These are phyloP conservation scores for Pythium rishiriense DNA, from an alignment of 352 stramenopile genomes.

Conservation along the genomic window DNA sequence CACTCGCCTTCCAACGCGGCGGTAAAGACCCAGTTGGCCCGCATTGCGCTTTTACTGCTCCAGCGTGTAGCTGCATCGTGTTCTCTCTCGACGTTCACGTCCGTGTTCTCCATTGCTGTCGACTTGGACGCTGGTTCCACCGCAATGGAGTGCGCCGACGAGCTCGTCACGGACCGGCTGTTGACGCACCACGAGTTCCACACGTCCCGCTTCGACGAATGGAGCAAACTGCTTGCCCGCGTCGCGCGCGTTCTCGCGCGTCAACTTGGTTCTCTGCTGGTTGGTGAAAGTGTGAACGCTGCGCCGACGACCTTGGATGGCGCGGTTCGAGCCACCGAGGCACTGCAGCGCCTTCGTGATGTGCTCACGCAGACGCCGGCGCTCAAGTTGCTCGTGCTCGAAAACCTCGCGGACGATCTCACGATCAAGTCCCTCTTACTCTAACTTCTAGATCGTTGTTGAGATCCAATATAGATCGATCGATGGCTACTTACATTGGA, in stretches of 20 bases:
- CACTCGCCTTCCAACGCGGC: background rate
- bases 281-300: background rate
- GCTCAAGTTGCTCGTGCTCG: constrained; percentile 48
- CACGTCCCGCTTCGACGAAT: constrained; percentile 48
- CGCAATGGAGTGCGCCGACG: constrained; percentile 37
- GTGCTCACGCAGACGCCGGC: constrained; percentile 43
- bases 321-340: constrained; percentile 10
- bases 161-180: constrained; percentile 40
- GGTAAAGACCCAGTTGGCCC: constrained; percentile 7
- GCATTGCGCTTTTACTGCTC: constrained; percentile 1
- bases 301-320: constrained; percentile 8
- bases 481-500: no score
- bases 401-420: constrained; percentile 12
- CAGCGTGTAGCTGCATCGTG: constrained; percentile 35
- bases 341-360: constrained; percentile 23
- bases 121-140: background rate
- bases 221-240: constrained; percentile 39
- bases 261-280: background rate
- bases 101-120: constrained; percentile 22
- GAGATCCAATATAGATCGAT: no score
- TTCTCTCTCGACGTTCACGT: constrained; percentile 39
- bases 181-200: constrained; percentile 53
- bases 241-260: constrained; percentile 36
- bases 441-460: no score
- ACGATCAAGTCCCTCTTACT: constrained; percentile 12